A percentile compares a stretch with the other conserved stretches of the same genome.
phyloP scores from a whole-genome alignment of 2,329 filamentous ascomycete species.

The Grosmannia clavigera region DNA sequence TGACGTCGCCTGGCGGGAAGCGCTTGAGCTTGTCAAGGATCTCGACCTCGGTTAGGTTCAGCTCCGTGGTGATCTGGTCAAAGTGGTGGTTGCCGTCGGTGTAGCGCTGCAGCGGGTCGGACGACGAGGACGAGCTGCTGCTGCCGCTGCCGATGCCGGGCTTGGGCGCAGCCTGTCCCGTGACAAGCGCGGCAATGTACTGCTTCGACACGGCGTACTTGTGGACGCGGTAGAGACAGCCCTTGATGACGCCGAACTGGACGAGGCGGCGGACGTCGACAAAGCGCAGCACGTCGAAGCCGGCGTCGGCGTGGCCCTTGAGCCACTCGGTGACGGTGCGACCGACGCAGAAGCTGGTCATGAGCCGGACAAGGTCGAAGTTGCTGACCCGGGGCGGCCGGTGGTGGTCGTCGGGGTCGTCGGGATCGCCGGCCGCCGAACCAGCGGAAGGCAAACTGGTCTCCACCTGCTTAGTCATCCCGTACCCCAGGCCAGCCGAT shows the following conservation, averaged over 20 bases:
- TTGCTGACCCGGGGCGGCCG: slow-evolving; percentile 31
- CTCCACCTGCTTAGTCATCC: not conserved
- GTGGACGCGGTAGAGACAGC: slow-evolving; percentile 83
- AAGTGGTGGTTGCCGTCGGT: slow-evolving; percentile 65
- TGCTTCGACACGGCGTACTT: slow-evolving; percentile 70
- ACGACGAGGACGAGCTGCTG: slow-evolving; percentile 15
- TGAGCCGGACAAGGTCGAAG: slow-evolving; percentile 66
- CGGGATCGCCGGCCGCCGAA: slow-evolving; percentile 5
- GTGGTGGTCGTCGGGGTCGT: not conserved
- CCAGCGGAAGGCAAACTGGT: not conserved
- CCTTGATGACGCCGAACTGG: slow-evolving; percentile 93
- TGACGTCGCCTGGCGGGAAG: slow-evolving; percentile 39
- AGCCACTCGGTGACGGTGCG: slow-evolving; percentile 83
- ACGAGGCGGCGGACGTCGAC: slow-evolving; percentile 86
- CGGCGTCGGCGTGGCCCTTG: slow-evolving; percentile 54
- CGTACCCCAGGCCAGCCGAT: not conserved
- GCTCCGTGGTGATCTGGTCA: slow-evolving; percentile 72
- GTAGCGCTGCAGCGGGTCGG: slow-evolving; percentile 51
- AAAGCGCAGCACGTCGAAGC: slow-evolving; percentile 53
- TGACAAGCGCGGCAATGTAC: slow-evolving; percentile 43
- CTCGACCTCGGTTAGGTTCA: slow-evolving; percentile 56
- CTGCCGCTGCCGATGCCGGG: slow-evolving; percentile 5
- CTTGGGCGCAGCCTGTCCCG: slow-evolving; percentile 33
- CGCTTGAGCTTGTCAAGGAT: slow-evolving; percentile 56
- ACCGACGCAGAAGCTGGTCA: slow-evolving; percentile 72